Conservation (phyloP, 2,329 filamentous ascomycete species). For the Colletotrichum zoysiae region DNA sequence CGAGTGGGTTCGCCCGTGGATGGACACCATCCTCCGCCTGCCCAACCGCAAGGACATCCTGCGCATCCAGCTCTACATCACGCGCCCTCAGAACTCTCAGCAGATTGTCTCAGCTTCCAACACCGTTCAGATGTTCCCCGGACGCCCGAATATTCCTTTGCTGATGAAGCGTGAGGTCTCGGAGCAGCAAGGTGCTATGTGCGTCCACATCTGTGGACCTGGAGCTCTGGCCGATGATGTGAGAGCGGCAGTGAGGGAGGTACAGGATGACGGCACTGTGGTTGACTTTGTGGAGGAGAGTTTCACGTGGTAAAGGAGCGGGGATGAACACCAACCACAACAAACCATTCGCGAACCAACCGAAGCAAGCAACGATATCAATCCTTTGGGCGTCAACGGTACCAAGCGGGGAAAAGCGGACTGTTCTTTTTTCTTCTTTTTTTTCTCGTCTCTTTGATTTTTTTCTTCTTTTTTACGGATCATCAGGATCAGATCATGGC, state of each 20-base stretch:
- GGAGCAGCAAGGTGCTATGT: slow-evolving; percentile 88
- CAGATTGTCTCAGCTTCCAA: slow-evolving; percentile 82
- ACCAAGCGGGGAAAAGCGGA: slow-evolving; percentile 35
- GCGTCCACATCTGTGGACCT: slow-evolving; percentile 83
- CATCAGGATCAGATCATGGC: slow-evolving; percentile 11
- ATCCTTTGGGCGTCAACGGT: slow-evolving; percentile 41
- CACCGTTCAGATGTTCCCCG: slow-evolving; percentile 92
- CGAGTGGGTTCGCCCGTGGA: slow-evolving; percentile 93
- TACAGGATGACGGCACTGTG: slow-evolving; percentile 70
- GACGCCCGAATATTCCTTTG: slow-evolving; percentile 84
- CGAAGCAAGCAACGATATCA: slow-evolving; percentile 19
- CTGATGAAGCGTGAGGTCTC: slow-evolving; percentile 86
- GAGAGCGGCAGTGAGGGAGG: slow-evolving; percentile 73
- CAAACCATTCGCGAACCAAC: slow-evolving; percentile 2
- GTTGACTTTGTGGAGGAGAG: slow-evolving; percentile 84
- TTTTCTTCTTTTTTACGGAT: slow-evolving; percentile 3
- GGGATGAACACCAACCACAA: slow-evolving; percentile 8
- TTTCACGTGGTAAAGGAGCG: slow-evolving; percentile 70
- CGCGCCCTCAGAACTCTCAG: slow-evolving; percentile 84
- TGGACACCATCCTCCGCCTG: slow-evolving; percentile 80
- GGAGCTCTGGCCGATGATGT: slow-evolving; percentile 83
- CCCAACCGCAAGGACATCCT: slow-evolving; percentile 85
- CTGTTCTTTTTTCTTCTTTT: slow-evolving; percentile 9
- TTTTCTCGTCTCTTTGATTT: not conserved
- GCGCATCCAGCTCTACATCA: slow-evolving; percentile 90